These are phyloP conservation scores for Gossypioides kirkii DNA, from an alignment of 345 rosid genomes.

Conservation along the genomic window DNA sequence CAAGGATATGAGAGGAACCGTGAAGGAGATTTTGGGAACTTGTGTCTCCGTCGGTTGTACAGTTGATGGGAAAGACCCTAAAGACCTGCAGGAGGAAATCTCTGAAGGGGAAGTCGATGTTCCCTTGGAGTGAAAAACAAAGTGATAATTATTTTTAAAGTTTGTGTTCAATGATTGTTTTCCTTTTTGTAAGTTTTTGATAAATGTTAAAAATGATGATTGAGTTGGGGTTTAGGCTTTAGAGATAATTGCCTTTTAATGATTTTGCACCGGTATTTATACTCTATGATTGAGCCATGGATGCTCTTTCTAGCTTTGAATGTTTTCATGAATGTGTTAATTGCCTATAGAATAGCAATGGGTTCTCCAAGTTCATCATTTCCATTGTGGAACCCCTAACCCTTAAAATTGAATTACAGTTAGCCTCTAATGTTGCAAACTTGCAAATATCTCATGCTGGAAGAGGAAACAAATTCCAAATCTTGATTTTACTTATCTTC, in stretches of 20 bases:
- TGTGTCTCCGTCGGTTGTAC: conserved; percentile 75
- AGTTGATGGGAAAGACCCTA: conserved; percentile 68
- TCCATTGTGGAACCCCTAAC: neutral
- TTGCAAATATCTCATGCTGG: no score
- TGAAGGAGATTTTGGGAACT: conserved; percentile 71
- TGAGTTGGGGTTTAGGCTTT: neutral
- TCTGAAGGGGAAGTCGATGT: conserved; percentile 53
- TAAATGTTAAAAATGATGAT: conserved; percentile 12
- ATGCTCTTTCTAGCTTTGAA: neutral
- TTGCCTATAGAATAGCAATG: no score
- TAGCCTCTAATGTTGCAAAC: neutral
- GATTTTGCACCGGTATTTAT: neutral
- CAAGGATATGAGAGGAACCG: conserved; percentile 55
- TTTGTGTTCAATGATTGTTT: conserved; percentile 18
- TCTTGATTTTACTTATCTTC: neutral
- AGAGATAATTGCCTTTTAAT: neutral
- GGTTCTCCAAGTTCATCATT: neutral
- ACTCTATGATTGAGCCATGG: neutral
- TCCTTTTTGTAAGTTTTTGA: conserved; percentile 33
- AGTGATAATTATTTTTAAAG: neutral
- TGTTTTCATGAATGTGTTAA: neutral
- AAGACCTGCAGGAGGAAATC: conserved; percentile 64
- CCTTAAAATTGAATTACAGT: neutral
- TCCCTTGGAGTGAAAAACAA: conserved; percentile 26
- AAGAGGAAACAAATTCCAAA: no score